Base-by-base conservation (phyloP, 1,284 basidiomycete species). In the Fomitopsis palustris region DNA sequence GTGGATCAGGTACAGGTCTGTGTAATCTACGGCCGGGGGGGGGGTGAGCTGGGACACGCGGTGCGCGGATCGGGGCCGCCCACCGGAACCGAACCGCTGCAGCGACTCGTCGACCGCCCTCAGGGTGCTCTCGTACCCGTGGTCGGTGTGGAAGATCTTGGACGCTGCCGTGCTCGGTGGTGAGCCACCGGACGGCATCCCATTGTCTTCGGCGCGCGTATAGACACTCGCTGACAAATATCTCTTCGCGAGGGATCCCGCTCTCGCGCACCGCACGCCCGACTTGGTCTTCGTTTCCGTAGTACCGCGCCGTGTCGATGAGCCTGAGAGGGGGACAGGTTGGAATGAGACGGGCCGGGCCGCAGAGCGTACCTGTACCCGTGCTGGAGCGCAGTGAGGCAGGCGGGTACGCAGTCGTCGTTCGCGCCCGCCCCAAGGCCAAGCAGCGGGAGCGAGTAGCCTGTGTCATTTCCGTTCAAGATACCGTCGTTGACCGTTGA, bases 341-440 rank as follows among this genome's bases (percentile, higher is more conserved):
- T 33, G 6, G 12, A 33, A 33, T 33, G 31, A 33, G 6, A 5
- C 60, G 55, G 31, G 58, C 31, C 35, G 4, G 35, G 56, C 5
- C 54, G 21, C 19, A 41, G n/a, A 62, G n/a, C 72, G 58, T 60
- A 87, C 89, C 84, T 82, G 70, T 93, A 95, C 4, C 92, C 93
- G n/a, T 77, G 81, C 61, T 82, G 79, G 63, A 95, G 73, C 1
- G 92, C 92, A 47, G 85, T 81, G 23, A 86, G 70, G 19, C 86
- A 83, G 10, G 87, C 85, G 0, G 81, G 70, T 31, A 76, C 78
- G 27, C 84, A 72, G 54, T 83, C 80, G 63, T 84, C 78, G 75
- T 89, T 88, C 67, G 88, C 82, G 68, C 88, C 95, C 12, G 94
- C 90, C 16, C 93, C 93, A 57, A 93, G 86, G 1, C 93, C 93